Evolutionary conservation across 345 rosid species (phyloP), one percentile per base, ranked within the genome.

Genomic region (Capsella bursapastoris): DNA sequence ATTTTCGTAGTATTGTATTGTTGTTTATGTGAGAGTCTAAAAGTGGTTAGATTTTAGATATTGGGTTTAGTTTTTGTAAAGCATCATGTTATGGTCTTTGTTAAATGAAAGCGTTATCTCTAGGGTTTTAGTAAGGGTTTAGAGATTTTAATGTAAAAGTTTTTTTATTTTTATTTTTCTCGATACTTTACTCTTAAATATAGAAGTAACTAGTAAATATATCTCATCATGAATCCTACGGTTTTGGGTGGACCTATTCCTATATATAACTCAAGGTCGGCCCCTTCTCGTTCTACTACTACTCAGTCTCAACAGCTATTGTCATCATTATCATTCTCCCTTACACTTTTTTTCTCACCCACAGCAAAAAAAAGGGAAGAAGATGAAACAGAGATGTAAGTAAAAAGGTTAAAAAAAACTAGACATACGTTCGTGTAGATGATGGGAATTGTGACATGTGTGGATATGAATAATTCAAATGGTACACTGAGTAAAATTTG

Each of bases 321-420:
- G 49, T 61, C 64, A 76, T 69, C 75, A 76, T 75, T 75, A 28
- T 61, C 57, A 74, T 40, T 66, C 63, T 59, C 22, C 41, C 69
- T 61, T 25, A 3, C 73, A 67, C 53, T 32, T 68, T 44, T 22
- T 51, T 48, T 5, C 9, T 60, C 43, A 43, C 40, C 53, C 57
- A 8, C 48, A 48, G 18, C 7, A 27, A 15, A 22, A 18, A 40
- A 25, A 22, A 35, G 37, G 34, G 44, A 64, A 37, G 22, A n/a
- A 47, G 6, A 3, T 4, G 6, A 3, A 50, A 53, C 5, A 41
- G 8, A 53, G 2, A 44, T 18, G 47, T 6, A 63, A 51, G 72
- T 75, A 41, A 62, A 61, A 62, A 55, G 57, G 58, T 44, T n/a
- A 45, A 76, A 68, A 34, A 34, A 34, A 34, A 27, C 29, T n/a